A percentile compares a stretch with the other conserved stretches of the same genome.
Evolutionary conservation across 768 basidiomycete genomes (phyloP).

Genomic region (Tremella yokohamensis): DNA sequence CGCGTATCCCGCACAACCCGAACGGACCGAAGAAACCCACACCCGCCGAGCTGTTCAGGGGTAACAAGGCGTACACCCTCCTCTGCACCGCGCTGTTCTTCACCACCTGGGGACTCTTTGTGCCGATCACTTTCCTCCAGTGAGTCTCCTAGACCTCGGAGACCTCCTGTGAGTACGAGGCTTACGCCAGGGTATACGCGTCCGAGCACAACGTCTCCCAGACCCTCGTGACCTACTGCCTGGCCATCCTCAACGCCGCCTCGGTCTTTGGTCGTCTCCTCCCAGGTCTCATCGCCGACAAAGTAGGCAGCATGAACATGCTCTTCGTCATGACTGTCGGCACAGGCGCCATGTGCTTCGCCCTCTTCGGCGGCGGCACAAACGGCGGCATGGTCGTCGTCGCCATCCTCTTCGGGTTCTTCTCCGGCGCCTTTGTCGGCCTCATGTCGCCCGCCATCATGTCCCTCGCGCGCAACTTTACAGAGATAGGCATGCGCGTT

Average conservation of each 20-base stretch:
- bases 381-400: constrained; percentile 39
- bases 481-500: constrained; percentile 40
- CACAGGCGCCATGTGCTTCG: constrained; percentile 32
- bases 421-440: constrained; percentile 37
- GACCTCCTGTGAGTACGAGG: too few species aligned
- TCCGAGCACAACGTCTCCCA: constrained; percentile 14
- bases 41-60: constrained; percentile 17
- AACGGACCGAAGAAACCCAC: constrained; percentile 14
- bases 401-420: constrained; percentile 43
- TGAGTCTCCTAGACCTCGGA: too few species aligned
- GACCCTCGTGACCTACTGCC: constrained; percentile 25
- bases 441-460: constrained; percentile 38
- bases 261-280: constrained; percentile 31
- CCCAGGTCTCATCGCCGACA: constrained; percentile 33
- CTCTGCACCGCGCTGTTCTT: constrained; percentile 20
- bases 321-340: constrained; percentile 19
- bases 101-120: constrained; percentile 27
- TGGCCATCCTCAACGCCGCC: constrained; percentile 36
- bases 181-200: constrained; percentile 21
- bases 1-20: constrained; percentile 16
- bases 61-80: constrained; percentile 17
- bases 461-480: constrained; percentile 30
- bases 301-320: constrained; percentile 26
- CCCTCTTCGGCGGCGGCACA: constrained; percentile 28
- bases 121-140: constrained; percentile 33